phyloP scores from a whole-genome alignment of 352 stramenopile genomes.

The Blastocystis sp. region DNA sequence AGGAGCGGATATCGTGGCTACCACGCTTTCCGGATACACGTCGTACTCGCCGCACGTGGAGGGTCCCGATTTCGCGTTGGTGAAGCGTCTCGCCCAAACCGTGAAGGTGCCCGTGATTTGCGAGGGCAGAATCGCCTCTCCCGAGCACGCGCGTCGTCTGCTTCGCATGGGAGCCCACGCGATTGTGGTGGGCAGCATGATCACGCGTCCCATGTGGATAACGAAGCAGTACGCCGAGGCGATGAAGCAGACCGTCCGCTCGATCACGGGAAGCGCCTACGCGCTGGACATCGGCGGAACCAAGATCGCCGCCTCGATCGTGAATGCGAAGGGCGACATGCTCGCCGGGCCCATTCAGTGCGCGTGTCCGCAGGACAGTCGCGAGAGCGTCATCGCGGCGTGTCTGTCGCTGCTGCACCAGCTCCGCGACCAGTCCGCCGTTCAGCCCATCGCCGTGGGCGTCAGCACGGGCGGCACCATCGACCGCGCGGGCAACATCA shows the following conservation, averaged over 20 bases:
- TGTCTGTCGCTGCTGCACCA: conserved; percentile 43
- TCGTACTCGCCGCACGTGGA: conserved; percentile 39
- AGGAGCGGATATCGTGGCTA: conserved; percentile 71
- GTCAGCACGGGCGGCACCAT: conserved; percentile 68
- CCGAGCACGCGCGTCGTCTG: conserved; percentile 60
- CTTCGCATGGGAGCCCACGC: conserved; percentile 57
- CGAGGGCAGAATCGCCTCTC: conserved; percentile 63
- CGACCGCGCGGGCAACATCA: not conserved
- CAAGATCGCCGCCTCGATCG: conserved; percentile 66
- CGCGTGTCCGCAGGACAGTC: conserved; percentile 38
- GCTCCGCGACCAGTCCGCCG: not conserved
- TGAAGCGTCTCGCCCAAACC: conserved; percentile 42
- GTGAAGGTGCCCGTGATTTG: conserved; percentile 72
- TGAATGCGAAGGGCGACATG: conserved; percentile 2
- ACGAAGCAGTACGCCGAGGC: conserved; percentile 69
- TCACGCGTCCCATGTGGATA: conserved; percentile 74
- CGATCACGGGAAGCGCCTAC: conserved; percentile 25
- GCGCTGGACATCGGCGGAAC: conserved; percentile 69
- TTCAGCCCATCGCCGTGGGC: conserved; percentile 1
- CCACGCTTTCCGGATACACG: conserved; percentile 69
- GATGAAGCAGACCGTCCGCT: conserved; percentile 65
- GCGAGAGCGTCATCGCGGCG: conserved; percentile 52
- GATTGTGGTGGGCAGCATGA: conserved; percentile 72
- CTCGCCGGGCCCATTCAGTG: conserved; percentile 14
- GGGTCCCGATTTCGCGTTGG: conserved; percentile 67